These are phyloP conservation scores for Podospora bellae-mahoneyi DNA, from an alignment of 495 filamentous ascomycete genomes.

Conservation along the genomic window DNA sequence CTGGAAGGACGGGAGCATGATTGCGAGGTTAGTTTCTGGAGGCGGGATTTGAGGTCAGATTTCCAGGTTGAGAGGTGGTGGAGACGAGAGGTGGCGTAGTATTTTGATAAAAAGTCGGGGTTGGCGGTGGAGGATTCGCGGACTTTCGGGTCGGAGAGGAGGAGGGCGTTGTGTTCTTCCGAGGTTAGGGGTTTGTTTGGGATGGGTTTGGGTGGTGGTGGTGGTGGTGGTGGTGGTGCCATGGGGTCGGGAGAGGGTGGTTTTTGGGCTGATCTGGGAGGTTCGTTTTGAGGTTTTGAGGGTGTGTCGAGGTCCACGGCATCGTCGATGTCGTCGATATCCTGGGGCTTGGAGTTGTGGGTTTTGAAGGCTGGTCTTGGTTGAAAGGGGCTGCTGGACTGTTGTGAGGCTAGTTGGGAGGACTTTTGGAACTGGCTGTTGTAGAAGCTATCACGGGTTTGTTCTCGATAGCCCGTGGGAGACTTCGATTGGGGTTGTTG, in stretches of 20 bases:
- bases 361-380: conserved; percentile 23
- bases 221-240: conserved; percentile 1
- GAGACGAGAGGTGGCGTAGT: conserved; percentile 86
- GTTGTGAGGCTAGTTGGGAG: background rate
- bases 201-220: background rate
- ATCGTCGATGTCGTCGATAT: conserved; percentile 23
- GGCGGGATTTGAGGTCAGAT: conserved; percentile 80
- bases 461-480: conserved; percentile 62
- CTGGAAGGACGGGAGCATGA: conserved; percentile 58
- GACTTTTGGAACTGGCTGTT: conserved; percentile 59
- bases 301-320: conserved; percentile 22
- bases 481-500: conserved; percentile 48
- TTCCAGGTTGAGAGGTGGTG: conserved; percentile 97
- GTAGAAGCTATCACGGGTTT: conserved; percentile 76
- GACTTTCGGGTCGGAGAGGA: conserved; percentile 78
- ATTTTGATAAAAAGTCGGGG: conserved; percentile 88
- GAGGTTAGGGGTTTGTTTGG: conserved; percentile 58
- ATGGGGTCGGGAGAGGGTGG: background rate
- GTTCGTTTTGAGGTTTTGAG: background rate
- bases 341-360: background rate
- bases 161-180: conserved; percentile 83
- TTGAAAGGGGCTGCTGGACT: conserved; percentile 25
- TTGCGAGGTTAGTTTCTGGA: conserved; percentile 52
- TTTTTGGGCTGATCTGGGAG: background rate
- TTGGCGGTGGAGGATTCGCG: conserved; percentile 82